A percentile compares a stretch with the other conserved stretches of the same genome.
phyloP scores from a whole-genome alignment of 805 yeast genomes.

The Blastobotrys americana region DNA sequence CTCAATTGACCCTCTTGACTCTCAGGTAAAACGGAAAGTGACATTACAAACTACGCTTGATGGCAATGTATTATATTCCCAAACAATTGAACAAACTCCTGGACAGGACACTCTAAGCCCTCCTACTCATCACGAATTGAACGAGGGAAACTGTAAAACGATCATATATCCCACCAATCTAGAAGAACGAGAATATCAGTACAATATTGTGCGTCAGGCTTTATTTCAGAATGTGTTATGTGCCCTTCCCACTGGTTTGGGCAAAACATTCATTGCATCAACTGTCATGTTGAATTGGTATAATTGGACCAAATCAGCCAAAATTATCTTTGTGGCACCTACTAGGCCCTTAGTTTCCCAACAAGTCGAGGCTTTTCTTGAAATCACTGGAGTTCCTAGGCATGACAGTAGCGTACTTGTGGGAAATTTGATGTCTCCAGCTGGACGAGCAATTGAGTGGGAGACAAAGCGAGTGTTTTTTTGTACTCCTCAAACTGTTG shows the following conservation, averaged over 20 bases:
- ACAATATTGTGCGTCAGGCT: slow-evolving; percentile 65
- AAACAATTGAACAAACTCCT: neutral
- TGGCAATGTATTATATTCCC: neutral
- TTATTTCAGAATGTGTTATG: slow-evolving; percentile 69
- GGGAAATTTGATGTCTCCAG: slow-evolving; percentile 31
- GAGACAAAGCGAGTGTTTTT: slow-evolving; percentile 68
- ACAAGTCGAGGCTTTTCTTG: slow-evolving; percentile 87
- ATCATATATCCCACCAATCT: slow-evolving; percentile 82
- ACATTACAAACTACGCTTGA: neutral
- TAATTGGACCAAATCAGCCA: slow-evolving; percentile 74
- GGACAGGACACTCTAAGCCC: neutral
- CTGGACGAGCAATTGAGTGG: slow-evolving; percentile 76
- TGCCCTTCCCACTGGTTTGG: slow-evolving; percentile 95
- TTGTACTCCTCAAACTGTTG: slow-evolving; percentile 94
- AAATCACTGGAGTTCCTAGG: slow-evolving; percentile 75
- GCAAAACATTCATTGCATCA: slow-evolving; percentile 93
- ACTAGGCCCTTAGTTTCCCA: slow-evolving; percentile 95
- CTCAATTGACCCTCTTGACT: neutral
- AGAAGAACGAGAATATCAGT: slow-evolving; percentile 83
- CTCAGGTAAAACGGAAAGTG: too few relatives aligned
- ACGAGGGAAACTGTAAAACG: slow-evolving; percentile 34
- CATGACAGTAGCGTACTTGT: slow-evolving; percentile 72
- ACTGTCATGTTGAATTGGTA: slow-evolving; percentile 86
- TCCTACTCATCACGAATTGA: slow-evolving; percentile 38
- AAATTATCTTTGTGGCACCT: slow-evolving; percentile 92